Conservation (phyloP, 2,329 filamentous ascomycete species). For the Hypomyces rosellus region DNA sequence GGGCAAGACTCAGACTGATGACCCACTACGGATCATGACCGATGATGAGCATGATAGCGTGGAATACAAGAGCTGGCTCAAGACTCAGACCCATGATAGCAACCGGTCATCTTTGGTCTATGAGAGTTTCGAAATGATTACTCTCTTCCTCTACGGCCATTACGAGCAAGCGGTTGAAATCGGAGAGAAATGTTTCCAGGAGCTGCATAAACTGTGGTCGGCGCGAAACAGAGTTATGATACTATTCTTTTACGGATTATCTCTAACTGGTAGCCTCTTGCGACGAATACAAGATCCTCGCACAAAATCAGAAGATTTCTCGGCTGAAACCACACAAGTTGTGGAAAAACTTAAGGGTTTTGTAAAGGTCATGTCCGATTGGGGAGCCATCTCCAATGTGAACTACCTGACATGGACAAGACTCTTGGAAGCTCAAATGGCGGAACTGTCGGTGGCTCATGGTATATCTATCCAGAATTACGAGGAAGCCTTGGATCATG, state of each 20-base stretch:
- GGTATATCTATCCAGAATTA: conserved; percentile 57
- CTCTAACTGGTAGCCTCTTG: conserved; percentile 47
- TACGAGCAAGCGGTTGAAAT: conserved; percentile 54
- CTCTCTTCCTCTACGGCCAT: conserved; percentile 57
- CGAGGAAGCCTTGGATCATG: conserved; percentile 66
- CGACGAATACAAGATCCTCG: conserved; percentile 43
- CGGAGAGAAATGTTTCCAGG: conserved; percentile 43
- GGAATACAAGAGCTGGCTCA: conserved; percentile 54
- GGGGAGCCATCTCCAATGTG: conserved; percentile 56
- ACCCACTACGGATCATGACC: conserved; percentile 53
- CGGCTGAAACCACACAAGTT: conserved; percentile 39
- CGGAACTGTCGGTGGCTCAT: conserved; percentile 54
- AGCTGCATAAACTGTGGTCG: conserved; percentile 50
- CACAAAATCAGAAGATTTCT: conserved; percentile 35
- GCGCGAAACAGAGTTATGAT: conserved; percentile 51
- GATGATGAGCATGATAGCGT: conserved; percentile 59
- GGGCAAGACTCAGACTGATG: conserved; percentile 57
- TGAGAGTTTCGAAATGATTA: conserved; percentile 58
- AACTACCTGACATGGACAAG: conserved; percentile 68
- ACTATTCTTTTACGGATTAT: conserved; percentile 54
- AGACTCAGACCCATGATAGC: conserved; percentile 47
- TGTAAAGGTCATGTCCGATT: conserved; percentile 56
- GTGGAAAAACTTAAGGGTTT: conserved; percentile 48
- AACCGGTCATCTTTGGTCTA: conserved; percentile 63
- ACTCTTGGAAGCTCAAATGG: conserved; percentile 61